Evolutionary conservation across 1,284 basidiomycete genomes (phyloP), one percentile per base, ranked within the genome.

Genomic region (Amylostereum areolatum): DNA sequence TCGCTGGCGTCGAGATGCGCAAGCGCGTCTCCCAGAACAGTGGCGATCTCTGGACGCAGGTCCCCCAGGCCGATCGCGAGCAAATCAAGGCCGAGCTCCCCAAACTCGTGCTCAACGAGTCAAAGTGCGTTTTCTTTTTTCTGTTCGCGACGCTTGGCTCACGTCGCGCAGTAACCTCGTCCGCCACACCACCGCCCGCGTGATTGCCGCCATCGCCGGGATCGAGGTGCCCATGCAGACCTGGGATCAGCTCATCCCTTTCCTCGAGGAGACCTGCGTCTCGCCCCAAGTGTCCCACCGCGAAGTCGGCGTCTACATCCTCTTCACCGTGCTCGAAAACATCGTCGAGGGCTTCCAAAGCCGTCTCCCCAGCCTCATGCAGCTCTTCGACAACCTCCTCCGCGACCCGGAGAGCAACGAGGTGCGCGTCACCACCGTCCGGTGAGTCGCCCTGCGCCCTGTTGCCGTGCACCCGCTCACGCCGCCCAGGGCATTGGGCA

Each of bases 1-100:
- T 99, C 25, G 92, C 95, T 45, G 93, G 95, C n/a, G 95, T 99
- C 51, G 97, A 99, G 73, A 77, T 98, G 62, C 80, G 97, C 58
- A 99, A 99, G 77, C 88, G 96, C 54, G 80, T 99, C 51, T 69
- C 77, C 28, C 80, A 84, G 66, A 87, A 86, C 61, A 88, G 86
- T 58, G 89, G 89, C 48, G 85, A 83, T 66, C 71, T 95, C 36
- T 98, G 97, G 96, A 75, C 83, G 36, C 76, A 82, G 59, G 79
- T 93, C 49, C 69, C 83, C 40, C 78, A 81, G 62, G 71, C 78
- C 44, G 77, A 89, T 54, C 85, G 96, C 47, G 75, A 83, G 56
- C 78, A 90, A 63, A 92, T 99, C 73, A 99, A 98, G 75, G 67
- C 70, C 47, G 85, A 88, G 63, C 72, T 98, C 35, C 86, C 96